phyloP scores from a whole-genome alignment of 148 eudicot species.

The Rhododendron simsii region DNA sequence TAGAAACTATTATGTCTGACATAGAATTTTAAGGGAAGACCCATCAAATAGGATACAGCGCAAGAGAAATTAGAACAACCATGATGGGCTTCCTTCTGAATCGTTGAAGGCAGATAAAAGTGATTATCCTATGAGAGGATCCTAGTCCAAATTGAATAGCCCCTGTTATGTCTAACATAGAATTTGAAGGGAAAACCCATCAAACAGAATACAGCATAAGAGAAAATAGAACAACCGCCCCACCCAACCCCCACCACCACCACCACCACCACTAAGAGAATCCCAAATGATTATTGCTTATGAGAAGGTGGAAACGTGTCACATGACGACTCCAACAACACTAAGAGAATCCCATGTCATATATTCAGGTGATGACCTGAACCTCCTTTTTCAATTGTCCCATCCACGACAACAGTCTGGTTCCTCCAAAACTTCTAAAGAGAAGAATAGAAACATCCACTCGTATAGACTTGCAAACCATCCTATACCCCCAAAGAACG shows the following conservation, averaged over 20 bases:
- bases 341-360: not conserved
- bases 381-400: not conserved
- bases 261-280: not conserved
- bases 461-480: not conserved
- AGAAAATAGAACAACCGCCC: not conserved
- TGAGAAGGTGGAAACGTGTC: not conserved
- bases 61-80: no score
- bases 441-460: not conserved
- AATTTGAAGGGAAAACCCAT: not conserved
- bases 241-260: not conserved
- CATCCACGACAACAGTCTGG: not conserved
- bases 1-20: no score
- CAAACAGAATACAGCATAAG: not conserved
- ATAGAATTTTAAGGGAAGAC: no score
- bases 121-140: not conserved
- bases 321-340: not conserved
- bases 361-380: not conserved
- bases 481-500: not conserved
- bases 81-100: not conserved
- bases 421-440: not conserved
- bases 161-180: not conserved
- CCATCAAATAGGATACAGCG: no score
- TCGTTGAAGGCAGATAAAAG: not conserved
- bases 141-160: not conserved
- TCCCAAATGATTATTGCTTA: not conserved